Base-by-base conservation (phyloP, 176 grass and related monocot species). In the Pharus latifolius region DNA sequence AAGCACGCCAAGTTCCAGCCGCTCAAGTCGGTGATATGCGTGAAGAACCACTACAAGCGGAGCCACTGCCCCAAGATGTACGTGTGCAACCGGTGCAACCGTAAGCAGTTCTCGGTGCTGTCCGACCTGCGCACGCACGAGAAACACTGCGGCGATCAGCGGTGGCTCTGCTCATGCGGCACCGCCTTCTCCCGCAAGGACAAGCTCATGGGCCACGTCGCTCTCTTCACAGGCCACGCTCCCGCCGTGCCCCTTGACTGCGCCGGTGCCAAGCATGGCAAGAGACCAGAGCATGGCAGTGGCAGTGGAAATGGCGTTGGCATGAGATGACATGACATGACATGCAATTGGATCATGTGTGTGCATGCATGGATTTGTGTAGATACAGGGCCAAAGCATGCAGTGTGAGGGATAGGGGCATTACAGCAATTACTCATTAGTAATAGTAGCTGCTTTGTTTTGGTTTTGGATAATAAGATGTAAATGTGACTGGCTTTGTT, bases 61-160 rank as follows among this genome's bases (percentile, higher is more conserved):
- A 98, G 84, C 84, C 95, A 93, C 73, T 98, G 95, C 81, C 87
- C 89, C 23, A 98, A 98, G 87, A 93, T 98, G 95, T 98, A 88
- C 42, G 78, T 88, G 1, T 98, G 95, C 87, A 93, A 91, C 63
- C 95, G 95, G n/a, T 98, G 95, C 90, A 80, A 85, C 58, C 44
- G 74, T 29, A 98, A 93, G 77, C 86, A 91, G 31, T 98, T 98
- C 64, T 87, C 90, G 6, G 95, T 98, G 35, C 87, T 94, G 15
- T 98, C 95, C 22, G 95, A 98, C 81, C 71, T 98, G 58, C 81
- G 90, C 53, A 93, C 89, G 30, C 95, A 98, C 73, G 90, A 98
- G 87, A 93, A 98, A 75, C 90, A 98, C 75, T 93, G 94, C 78
- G 89, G 94, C 52, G 78, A 93, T 50, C 78, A 78, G 60, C 87